These are phyloP conservation scores for Globisporangium echinulatum DNA, from an alignment of 352 stramenopile genomes.

Conservation along the genomic window DNA sequence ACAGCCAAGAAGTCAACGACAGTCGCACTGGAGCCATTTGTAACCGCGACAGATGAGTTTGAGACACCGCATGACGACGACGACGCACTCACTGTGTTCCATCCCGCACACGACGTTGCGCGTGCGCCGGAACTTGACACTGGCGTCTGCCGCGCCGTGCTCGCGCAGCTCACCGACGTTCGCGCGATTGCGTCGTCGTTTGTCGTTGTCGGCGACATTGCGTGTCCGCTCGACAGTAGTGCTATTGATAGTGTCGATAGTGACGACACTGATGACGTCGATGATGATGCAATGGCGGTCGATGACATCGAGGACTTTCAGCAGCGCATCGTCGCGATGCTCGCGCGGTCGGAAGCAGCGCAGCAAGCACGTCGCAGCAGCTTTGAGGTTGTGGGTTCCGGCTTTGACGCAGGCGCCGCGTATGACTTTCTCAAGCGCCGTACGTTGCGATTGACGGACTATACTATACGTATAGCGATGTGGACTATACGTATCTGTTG, in stretches of 20 bases:
- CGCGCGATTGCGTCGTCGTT: constrained; percentile 14
- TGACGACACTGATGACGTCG: neutral
- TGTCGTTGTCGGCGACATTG: constrained; percentile 58
- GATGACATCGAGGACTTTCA: constrained; percentile 37
- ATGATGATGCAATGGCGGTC: neutral
- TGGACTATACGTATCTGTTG: too few relatives aligned
- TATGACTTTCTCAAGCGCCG: constrained; percentile 72
- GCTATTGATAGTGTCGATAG: constrained; percentile 3
- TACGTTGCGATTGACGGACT: constrained; percentile 22
- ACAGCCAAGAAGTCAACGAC: constrained; percentile 13
- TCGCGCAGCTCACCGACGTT: constrained; percentile 48
- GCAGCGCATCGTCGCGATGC: constrained; percentile 44
- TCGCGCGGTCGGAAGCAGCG: constrained; percentile 40
- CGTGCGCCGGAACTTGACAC: constrained; percentile 32
- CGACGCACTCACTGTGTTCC: constrained; percentile 27
- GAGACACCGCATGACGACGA: constrained; percentile 7
- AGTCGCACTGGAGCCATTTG: constrained; percentile 14
- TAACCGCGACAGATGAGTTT: constrained; percentile 11
- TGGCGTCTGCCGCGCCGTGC: constrained; percentile 38
- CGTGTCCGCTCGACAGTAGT: constrained; percentile 28
- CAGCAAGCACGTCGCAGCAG: constrained; percentile 37
- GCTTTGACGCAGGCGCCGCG: constrained; percentile 46
- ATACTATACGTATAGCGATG: too few relatives aligned
- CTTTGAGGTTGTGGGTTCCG: constrained; percentile 37
- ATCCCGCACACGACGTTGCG: constrained; percentile 30